phyloP scores from a whole-genome alignment of 805 yeast species.

The Saccharomycopsis sp. region DNA sequence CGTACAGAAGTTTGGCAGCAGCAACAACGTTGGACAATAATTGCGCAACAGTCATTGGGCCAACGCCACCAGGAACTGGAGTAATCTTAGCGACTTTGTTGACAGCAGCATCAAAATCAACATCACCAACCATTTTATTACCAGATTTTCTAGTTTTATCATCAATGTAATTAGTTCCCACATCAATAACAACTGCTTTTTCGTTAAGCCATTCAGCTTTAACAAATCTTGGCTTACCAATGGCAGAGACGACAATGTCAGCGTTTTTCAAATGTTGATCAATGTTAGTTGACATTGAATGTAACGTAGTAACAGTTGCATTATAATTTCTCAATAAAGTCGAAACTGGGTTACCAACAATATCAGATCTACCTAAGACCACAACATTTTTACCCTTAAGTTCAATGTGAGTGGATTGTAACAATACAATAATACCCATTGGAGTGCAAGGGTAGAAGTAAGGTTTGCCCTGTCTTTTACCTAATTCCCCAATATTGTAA shows the following conservation, averaged over 20 bases:
- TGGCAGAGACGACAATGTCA: conserved; percentile 87
- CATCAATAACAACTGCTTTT: conserved; percentile 85
- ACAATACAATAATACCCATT: conserved; percentile 77
- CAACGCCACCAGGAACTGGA: conserved; percentile 99
- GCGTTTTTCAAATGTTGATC: conserved; percentile 56
- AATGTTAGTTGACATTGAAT: conserved; percentile 62
- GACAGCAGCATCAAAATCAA: conserved; percentile 66
- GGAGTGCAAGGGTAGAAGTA: conserved; percentile 92
- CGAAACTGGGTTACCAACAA: conserved; percentile 93
- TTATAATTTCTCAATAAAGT: conserved; percentile 61
- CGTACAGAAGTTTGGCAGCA: conserved; percentile 58
- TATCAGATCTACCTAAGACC: conserved; percentile 91
- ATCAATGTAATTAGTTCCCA: conserved; percentile 85
- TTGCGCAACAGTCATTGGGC: conserved; percentile 99
- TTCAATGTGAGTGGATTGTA: conserved; percentile 59
- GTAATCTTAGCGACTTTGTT: conserved; percentile 65
- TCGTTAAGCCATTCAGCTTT: conserved; percentile 83
- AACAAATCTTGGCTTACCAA: conserved; percentile 79
- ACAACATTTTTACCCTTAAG: conserved; percentile 81
- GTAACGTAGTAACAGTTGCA: conserved; percentile 84
- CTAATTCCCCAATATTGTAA: conserved; percentile 80
- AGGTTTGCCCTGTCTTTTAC: conserved; percentile 81
- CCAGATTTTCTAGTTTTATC: conserved; percentile 75
- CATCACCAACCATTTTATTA: conserved; percentile 87
- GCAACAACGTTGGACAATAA: conserved; percentile 72